Conservation (phyloP, 257 asterid species). For the Primulina eburnea region DNA sequence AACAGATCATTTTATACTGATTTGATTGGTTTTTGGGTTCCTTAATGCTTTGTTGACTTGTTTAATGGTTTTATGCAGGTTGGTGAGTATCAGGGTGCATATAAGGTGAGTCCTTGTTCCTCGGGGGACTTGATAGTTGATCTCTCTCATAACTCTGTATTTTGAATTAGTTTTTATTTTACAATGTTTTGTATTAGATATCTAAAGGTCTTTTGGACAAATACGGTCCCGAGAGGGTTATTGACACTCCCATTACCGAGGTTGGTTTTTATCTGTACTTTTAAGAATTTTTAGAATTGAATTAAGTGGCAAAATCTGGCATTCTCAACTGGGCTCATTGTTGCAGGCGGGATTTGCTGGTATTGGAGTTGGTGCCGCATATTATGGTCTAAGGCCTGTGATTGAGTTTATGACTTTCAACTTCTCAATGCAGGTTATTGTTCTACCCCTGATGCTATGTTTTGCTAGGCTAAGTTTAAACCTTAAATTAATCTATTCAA, state of each 20-base stretch:
- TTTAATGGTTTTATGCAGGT: slow-evolving; percentile 48
- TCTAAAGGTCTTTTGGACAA: slow-evolving; percentile 85
- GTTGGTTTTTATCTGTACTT: slow-evolving; percentile 38
- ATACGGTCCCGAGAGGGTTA: slow-evolving; percentile 88
- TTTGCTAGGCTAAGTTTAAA: slow-evolving; percentile 2
- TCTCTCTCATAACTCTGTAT: slow-evolving; percentile 2
- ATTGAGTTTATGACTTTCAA: slow-evolving; percentile 94
- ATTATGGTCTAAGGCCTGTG: slow-evolving; percentile 82
- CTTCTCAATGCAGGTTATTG: slow-evolving; percentile 92
- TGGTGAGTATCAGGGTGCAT: slow-evolving; percentile 98
- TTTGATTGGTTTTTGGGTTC: slow-evolving; percentile 6
- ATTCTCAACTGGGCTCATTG: slow-evolving; percentile 22
- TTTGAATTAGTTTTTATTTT: slow-evolving; percentile 20
- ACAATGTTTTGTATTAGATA: slow-evolving; percentile 40
- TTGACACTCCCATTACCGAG: slow-evolving; percentile 96
- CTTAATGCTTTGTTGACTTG: slow-evolving; percentile 17
- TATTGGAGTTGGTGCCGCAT: slow-evolving; percentile 96
- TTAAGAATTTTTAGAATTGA: slow-evolving; percentile 3
- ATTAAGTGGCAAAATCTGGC: slow-evolving; percentile 9
- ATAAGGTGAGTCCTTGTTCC: slow-evolving; percentile 58
- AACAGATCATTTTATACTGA: not conserved
- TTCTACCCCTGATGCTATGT: slow-evolving; percentile 18
- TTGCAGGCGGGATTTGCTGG: slow-evolving; percentile 93
- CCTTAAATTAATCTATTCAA: not conserved
- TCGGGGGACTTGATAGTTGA: slow-evolving; percentile 3